These are phyloP conservation scores for Lactarius evosmus DNA, from an alignment of 768 basidiomycete species.

Conservation along the genomic window DNA sequence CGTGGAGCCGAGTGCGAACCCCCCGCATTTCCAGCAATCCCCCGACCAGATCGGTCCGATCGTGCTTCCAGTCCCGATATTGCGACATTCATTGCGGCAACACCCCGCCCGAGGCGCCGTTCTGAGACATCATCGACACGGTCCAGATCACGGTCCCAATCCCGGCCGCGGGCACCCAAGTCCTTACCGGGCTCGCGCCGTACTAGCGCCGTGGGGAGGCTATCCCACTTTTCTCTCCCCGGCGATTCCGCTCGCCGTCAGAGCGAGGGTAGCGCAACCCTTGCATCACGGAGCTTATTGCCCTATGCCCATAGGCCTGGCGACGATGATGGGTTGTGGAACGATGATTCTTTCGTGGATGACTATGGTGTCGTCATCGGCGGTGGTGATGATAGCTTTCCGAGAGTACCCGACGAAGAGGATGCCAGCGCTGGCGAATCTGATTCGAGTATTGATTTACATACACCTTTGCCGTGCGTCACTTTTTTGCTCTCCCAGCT, in stretches of 20 bases:
- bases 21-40: slow-evolving; percentile 6
- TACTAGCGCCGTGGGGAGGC: slow-evolving; percentile 25
- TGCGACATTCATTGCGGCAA: slow-evolving; percentile 33
- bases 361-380: slow-evolving; percentile 33
- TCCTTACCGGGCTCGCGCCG: slow-evolving; percentile 25
- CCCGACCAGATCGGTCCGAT: not conserved
- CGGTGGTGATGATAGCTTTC: slow-evolving; percentile 29
- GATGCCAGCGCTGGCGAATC: slow-evolving; percentile 37
- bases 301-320: slow-evolving; percentile 20
- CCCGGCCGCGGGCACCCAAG: slow-evolving; percentile 20
- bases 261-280: slow-evolving; percentile 27
- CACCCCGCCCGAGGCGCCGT: slow-evolving; percentile 34
- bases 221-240: slow-evolving; percentile 19
- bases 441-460: slow-evolving; percentile 40
- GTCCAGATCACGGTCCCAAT: slow-evolving; percentile 30
- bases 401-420: slow-evolving; percentile 30
- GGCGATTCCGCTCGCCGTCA: slow-evolving; percentile 23
- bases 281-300: slow-evolving; percentile 26
- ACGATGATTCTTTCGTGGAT: slow-evolving; percentile 32
- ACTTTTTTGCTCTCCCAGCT: not conserved
- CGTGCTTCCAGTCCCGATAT: slow-evolving; percentile 37
- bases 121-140: slow-evolving; percentile 30
- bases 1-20: not conserved
- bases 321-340: slow-evolving; percentile 27
- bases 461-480: slow-evolving; percentile 41